Evolutionary conservation across 345 rosid genomes (phyloP).

Genomic region (Hibiscus tridactylites): DNA sequence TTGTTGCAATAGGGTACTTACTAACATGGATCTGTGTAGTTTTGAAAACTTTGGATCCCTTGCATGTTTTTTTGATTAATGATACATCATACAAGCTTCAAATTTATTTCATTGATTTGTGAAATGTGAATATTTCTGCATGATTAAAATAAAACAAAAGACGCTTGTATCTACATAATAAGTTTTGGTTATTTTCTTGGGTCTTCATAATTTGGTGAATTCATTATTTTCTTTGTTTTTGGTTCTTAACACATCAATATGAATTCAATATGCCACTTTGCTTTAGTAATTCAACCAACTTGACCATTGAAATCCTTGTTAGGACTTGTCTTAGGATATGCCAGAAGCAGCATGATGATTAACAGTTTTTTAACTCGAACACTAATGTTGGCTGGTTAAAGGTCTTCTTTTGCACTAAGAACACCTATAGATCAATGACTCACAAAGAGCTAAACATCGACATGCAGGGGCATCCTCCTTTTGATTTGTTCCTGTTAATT

Average conservation of each 20-base stretch:
- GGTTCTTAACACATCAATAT: neutral
- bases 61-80: neutral
- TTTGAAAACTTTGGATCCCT: neutral
- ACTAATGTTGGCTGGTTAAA: neutral
- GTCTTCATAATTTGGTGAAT: neutral
- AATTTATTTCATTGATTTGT: too few species aligned
- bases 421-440: neutral
- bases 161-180: neutral
- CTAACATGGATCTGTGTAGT: too few species aligned
- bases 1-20: neutral
- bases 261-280: neutral
- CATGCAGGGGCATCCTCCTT: neutral
- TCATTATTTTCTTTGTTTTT: neutral
- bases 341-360: neutral
- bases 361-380: neutral
- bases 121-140: neutral
- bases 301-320: neutral
- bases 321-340: neutral
- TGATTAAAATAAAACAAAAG: neutral
- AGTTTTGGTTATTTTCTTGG: neutral
- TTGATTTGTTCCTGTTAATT: neutral
- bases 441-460: neutral
- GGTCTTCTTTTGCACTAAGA: neutral
- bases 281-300: neutral
- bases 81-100: too few species aligned